Evolutionary conservation across 345 rosid species (phyloP).

Genomic region (Camelina sativa): DNA sequence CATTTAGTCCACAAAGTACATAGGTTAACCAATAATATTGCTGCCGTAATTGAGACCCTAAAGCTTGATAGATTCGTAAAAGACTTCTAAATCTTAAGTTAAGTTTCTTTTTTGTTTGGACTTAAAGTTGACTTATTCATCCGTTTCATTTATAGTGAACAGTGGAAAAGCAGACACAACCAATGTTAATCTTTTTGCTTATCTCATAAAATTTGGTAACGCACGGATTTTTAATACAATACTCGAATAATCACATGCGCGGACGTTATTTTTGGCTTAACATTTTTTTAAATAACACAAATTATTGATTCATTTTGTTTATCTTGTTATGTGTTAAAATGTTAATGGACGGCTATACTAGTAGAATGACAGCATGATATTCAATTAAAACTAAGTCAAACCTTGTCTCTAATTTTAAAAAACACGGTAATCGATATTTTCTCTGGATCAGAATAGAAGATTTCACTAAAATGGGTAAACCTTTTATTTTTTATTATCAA

Average conservation of each 20-base stretch:
- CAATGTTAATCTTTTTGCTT: background rate
- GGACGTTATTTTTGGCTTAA: constrained; percentile 7
- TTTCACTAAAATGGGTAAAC: background rate
- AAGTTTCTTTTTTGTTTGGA: background rate
- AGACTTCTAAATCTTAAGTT: background rate
- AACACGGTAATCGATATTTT: constrained; percentile 13
- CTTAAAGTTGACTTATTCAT: constrained; percentile 3
- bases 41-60: background rate
- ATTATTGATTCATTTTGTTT: constrained; percentile 1
- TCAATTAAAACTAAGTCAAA: constrained; percentile 36
- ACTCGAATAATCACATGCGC: constrained; percentile 32
- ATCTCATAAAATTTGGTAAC: background rate
- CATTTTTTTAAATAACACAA: background rate
- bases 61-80: background rate
- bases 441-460: background rate
- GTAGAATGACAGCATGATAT: constrained; percentile 5
- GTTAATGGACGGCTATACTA: constrained; percentile 11
- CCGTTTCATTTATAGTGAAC: background rate
- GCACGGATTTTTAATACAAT: constrained; percentile 28
- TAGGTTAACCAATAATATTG: background rate
- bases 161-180: background rate
- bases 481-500: background rate
- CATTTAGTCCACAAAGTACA: background rate
- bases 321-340: constrained; percentile 29
- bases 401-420: constrained; percentile 35